Conservation (phyloP, 495 filamentous ascomycete species). For the Cetradonia linearis region DNA sequence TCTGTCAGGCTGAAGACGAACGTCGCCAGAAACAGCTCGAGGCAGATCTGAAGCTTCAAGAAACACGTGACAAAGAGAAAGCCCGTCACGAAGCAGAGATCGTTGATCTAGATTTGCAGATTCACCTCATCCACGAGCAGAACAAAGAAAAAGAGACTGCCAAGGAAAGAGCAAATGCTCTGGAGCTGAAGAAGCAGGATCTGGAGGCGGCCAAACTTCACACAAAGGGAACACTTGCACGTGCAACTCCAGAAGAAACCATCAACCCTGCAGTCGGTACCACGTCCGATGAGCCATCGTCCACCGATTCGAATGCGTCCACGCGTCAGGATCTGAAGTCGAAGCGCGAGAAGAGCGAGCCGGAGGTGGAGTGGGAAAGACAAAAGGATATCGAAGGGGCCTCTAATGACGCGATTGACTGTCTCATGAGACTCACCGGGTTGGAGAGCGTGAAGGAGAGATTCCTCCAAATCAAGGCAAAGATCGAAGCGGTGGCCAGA, state of each 20-base stretch:
- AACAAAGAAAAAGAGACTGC: neutral
- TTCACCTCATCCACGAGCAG: no score
- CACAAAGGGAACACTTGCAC: neutral
- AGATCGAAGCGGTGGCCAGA: neutral
- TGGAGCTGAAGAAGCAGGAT: neutral
- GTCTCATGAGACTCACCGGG: slow-evolving; percentile 60
- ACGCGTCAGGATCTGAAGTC: neutral
- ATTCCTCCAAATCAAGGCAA: neutral
- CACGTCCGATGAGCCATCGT: neutral
- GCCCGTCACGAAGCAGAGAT: slow-evolving; percentile 13
- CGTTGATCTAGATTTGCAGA: no score
- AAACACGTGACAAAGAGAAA: neutral
- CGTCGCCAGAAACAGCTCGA: slow-evolving; percentile 33
- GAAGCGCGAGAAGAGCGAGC: slow-evolving; percentile 27
- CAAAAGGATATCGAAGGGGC: slow-evolving; percentile 46
- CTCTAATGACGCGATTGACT: slow-evolving; percentile 48
- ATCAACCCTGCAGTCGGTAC: neutral
- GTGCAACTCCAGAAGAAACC: neutral
- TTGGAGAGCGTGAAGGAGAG: slow-evolving; percentile 57
- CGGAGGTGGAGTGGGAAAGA: slow-evolving; percentile 50
- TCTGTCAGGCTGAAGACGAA: neutral
- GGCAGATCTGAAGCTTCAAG: slow-evolving; percentile 30
- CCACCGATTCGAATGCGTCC: neutral
- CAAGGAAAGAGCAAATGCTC: neutral
- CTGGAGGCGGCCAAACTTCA: neutral